Conservation (phyloP, 169 alveolate species). For the Eimeria nieschulzi region DNA sequence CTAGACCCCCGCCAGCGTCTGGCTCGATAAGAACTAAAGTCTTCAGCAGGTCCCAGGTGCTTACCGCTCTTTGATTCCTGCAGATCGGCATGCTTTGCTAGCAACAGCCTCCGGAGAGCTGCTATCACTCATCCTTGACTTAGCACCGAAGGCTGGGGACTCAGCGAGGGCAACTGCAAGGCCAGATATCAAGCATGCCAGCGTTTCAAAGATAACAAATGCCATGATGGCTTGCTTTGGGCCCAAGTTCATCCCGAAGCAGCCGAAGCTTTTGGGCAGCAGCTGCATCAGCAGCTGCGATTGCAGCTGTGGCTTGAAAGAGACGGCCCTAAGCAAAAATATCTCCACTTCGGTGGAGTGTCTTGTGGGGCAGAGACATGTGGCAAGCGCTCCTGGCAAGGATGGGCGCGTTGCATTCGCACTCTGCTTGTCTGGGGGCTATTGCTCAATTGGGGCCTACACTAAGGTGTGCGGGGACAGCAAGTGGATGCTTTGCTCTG, state of each 20-base stretch:
- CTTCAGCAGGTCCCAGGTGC: background rate
- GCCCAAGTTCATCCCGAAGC: constrained; percentile 26
- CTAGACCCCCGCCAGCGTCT: background rate
- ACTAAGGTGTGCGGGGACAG: background rate
- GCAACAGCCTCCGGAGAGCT: constrained; percentile 72
- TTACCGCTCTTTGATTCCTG: background rate
- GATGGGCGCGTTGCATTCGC: constrained; percentile 35
- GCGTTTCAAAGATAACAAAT: constrained; percentile 58
- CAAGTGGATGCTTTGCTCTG: constrained; percentile 37
- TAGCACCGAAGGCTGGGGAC: constrained; percentile 1
- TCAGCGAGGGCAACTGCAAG: background rate
- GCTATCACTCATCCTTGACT: constrained; percentile 54
- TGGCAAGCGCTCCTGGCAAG: background rate
- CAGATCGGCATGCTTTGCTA: constrained; percentile 72
- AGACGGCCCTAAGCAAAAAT: background rate
- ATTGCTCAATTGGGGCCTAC: constrained; percentile 60
- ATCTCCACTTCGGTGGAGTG: constrained; percentile 4
- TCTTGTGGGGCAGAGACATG: constrained; percentile 48
- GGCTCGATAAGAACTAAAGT: background rate
- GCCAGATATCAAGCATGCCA: constrained; percentile 69
- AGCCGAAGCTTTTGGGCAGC: constrained; percentile 1
- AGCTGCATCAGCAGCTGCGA: constrained; percentile 3
- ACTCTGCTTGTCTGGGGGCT: constrained; percentile 42
- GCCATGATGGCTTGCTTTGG: constrained; percentile 47
- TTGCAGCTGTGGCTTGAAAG: background rate